These are phyloP conservation scores for Solanum dulcamara DNA, from an alignment of 257 asterid genomes.

Conservation along the genomic window DNA sequence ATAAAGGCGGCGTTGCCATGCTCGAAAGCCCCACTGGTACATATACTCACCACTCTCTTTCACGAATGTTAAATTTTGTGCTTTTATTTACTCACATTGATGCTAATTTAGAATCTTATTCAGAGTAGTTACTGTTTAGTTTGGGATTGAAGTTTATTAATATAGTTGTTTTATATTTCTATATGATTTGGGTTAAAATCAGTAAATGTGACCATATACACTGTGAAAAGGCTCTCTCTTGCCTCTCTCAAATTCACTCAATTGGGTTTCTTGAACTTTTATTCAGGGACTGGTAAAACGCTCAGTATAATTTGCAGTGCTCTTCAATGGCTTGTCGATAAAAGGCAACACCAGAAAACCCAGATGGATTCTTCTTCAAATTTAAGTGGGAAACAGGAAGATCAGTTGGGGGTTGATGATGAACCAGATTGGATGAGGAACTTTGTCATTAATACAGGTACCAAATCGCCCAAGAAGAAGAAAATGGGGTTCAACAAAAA, in stretches of 20 bases:
- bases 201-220: too few relatives aligned
- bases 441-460: slow-evolving; percentile 42
- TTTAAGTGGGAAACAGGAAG: slow-evolving; percentile 21
- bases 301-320: slow-evolving; percentile 96
- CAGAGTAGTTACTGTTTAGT: neutral
- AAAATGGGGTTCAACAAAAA: slow-evolving; percentile 13
- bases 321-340: slow-evolving; percentile 85
- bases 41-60: neutral
- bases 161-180: neutral
- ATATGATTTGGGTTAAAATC: neutral
- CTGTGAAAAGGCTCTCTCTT: neutral
- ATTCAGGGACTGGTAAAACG: slow-evolving; percentile 93
- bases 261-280: neutral
- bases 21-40: slow-evolving; percentile 98
- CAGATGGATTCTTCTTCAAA: neutral
- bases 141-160: neutral
- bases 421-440: slow-evolving; percentile 93
- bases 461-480: slow-evolving; percentile 23
- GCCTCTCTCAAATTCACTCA: neutral
- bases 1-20: slow-evolving; percentile 86
- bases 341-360: slow-evolving; percentile 23
- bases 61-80: neutral
- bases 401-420: slow-evolving; percentile 26
- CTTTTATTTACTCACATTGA: neutral
- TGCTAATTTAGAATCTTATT: neutral